Conservation (phyloP, 2,329 filamentous ascomycete genomes). For the Pseudogymnoascus verrucosus region DNA sequence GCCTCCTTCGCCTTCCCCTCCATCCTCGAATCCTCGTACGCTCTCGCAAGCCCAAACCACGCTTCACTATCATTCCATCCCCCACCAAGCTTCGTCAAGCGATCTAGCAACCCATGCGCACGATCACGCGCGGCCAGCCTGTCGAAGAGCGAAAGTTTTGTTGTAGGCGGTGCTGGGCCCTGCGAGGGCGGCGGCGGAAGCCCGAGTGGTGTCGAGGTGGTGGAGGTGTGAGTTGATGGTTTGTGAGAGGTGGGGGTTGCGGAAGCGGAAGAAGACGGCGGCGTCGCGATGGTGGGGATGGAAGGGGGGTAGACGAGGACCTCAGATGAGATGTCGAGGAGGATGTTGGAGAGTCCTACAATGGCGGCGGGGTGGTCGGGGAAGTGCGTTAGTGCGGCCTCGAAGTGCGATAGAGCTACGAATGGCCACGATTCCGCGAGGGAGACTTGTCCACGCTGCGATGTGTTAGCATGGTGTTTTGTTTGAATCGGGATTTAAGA, state of each 20-base stretch:
- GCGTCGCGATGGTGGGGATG: slow-evolving; percentile 24
- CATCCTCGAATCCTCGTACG: slow-evolving; percentile 81
- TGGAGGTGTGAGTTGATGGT: background rate
- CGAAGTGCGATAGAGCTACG: slow-evolving; percentile 67
- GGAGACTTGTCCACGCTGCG: slow-evolving; percentile 26
- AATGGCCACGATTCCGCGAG: slow-evolving; percentile 39
- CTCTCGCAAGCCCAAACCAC: slow-evolving; percentile 81
- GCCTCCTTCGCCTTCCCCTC: slow-evolving; percentile 83
- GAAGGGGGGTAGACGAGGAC: slow-evolving; percentile 52
- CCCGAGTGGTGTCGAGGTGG: background rate
- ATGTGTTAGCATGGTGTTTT: slow-evolving; percentile 23
- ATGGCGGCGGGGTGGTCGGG: slow-evolving; percentile 74
- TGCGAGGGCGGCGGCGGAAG: background rate
- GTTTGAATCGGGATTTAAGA: background rate
- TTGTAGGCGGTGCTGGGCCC: slow-evolving; percentile 15
- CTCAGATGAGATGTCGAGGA: slow-evolving; percentile 77
- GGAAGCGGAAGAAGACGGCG: slow-evolving; percentile 20
- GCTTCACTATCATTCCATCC: slow-evolving; percentile 92
- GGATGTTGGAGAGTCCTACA: slow-evolving; percentile 72
- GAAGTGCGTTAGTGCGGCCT: slow-evolving; percentile 70
- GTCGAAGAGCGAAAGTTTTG: slow-evolving; percentile 36
- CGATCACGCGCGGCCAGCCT: slow-evolving; percentile 84
- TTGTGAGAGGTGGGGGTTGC: slow-evolving; percentile 13
- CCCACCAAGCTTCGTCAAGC: slow-evolving; percentile 73
- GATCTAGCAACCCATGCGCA: slow-evolving; percentile 74